A percentile compares a stretch with the other conserved stretches of the same genome.
Conservation (phyloP, 1,284 basidiomycete species). For the Rhodotorula sp. region DNA sequence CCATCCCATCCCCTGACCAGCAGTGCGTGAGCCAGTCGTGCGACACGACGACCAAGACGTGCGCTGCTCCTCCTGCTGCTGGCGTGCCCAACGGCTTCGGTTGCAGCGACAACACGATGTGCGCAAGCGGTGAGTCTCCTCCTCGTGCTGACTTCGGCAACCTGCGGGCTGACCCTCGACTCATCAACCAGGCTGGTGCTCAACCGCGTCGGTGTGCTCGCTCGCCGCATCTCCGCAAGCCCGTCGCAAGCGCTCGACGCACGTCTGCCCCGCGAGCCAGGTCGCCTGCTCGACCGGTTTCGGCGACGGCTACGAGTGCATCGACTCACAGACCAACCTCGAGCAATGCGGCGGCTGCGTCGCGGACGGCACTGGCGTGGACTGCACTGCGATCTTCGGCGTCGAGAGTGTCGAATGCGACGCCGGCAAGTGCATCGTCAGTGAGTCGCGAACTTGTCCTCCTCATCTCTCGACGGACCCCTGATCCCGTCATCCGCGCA, state of each 20-base stretch:
- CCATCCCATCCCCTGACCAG: slow-evolving; percentile 38
- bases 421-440: slow-evolving; percentile 40
- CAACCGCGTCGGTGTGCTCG: slow-evolving; percentile 10
- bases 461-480: background rate
- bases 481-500: background rate
- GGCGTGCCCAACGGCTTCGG: slow-evolving; percentile 33
- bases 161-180: no score
- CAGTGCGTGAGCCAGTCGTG: slow-evolving; percentile 38
- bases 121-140: slow-evolving; percentile 33
- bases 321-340: slow-evolving; percentile 50
- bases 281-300: slow-evolving; percentile 27
- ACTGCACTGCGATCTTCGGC: slow-evolving; percentile 67
- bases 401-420: slow-evolving; percentile 67
- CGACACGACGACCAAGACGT: slow-evolving; percentile 21
- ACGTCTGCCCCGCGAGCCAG: slow-evolving; percentile 23
- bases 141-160: no score
- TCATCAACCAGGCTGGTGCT: slow-evolving; percentile 1
- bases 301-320: slow-evolving; percentile 46
- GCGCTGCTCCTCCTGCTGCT: slow-evolving; percentile 18
- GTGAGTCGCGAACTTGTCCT: slow-evolving; percentile 12
- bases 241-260: slow-evolving; percentile 23
- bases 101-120: slow-evolving; percentile 32
- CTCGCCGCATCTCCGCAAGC: slow-evolving; percentile 13
- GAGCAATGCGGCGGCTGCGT: slow-evolving; percentile 68
- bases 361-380: slow-evolving; percentile 61